Conservation (phyloP, 768 basidiomycete species). For the Asterophora parasitica region DNA sequence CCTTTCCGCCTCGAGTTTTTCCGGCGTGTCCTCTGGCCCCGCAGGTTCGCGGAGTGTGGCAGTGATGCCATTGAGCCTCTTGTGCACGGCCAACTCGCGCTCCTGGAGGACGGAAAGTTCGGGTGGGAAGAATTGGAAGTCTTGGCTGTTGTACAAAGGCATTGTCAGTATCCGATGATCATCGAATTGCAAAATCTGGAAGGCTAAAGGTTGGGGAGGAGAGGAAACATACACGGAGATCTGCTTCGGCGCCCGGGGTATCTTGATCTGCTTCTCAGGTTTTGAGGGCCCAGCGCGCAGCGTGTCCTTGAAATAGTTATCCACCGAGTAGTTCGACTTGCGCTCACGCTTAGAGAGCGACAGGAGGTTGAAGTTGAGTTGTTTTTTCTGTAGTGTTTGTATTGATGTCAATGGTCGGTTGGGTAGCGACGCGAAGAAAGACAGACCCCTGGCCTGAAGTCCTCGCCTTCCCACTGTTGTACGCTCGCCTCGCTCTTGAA, state of each 20-base stretch:
- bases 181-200: conserved; percentile 1
- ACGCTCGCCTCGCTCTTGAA: conserved; percentile 93
- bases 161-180: not conserved
- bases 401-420: too few species aligned
- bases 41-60: conserved; percentile 61
- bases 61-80: conserved; percentile 65
- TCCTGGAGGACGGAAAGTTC: conserved; percentile 80
- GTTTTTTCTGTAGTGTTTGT: conserved; percentile 45
- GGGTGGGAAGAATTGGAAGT: conserved; percentile 95
- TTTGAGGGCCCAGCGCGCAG: conserved; percentile 78
- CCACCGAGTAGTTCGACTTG: conserved; percentile 91
- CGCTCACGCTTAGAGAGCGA: conserved; percentile 92
- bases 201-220: too few species aligned
- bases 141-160: conserved; percentile 51
- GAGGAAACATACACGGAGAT: conserved; percentile 59
- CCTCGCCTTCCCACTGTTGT: conserved; percentile 95
- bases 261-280: conserved; percentile 73
- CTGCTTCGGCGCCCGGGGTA: conserved; percentile 86
- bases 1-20: conserved; percentile 80
- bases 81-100: conserved; percentile 76
- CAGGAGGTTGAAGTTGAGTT: conserved; percentile 69
- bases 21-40: conserved; percentile 73
- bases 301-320: conserved; percentile 92
- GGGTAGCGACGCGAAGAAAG: not conserved
- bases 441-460: conserved; percentile 70